phyloP scores from a whole-genome alignment of 192 early-diverging fungal genomes.

The Anaeromyces robustus region DNA sequence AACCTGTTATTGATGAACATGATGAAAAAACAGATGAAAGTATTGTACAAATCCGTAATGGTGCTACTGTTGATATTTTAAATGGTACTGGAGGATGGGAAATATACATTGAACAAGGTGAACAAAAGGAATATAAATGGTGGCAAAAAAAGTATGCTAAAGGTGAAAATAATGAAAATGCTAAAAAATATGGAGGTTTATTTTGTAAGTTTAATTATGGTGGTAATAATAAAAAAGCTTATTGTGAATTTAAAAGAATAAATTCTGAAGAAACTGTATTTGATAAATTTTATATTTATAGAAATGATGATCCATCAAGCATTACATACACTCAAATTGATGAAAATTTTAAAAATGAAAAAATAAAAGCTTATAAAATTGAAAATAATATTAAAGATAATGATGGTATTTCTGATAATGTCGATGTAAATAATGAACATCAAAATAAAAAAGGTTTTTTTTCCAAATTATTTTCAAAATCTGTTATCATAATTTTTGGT shows the following conservation, averaged over 20 bases:
- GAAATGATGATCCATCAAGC: neutral
- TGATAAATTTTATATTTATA: neutral
- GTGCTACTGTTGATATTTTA: neutral
- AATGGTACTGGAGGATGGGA: neutral
- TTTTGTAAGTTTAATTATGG: neutral
- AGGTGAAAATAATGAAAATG: neutral
- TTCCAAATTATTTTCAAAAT: no score
- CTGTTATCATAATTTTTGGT: no score
- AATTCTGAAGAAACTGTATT: neutral
- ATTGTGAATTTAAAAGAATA: neutral
- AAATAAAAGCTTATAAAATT: neutral
- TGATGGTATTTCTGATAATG: no score
- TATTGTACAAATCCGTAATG: neutral
- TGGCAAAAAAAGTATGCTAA: neutral
- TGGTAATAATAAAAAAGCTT: neutral
- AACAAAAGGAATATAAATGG: neutral
- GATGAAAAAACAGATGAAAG: neutral
- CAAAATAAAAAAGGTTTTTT: no score
- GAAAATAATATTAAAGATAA: neutral
- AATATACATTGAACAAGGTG: neutral
- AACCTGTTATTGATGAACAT: neutral
- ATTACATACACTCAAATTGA: neutral
- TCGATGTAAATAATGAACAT: no score
- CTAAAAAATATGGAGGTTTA: neutral
- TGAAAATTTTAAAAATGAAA: neutral